These are phyloP conservation scores for Cryptosporidium baileyi DNA, from an alignment of 169 alveolate genomes.

Conservation along the genomic window DNA sequence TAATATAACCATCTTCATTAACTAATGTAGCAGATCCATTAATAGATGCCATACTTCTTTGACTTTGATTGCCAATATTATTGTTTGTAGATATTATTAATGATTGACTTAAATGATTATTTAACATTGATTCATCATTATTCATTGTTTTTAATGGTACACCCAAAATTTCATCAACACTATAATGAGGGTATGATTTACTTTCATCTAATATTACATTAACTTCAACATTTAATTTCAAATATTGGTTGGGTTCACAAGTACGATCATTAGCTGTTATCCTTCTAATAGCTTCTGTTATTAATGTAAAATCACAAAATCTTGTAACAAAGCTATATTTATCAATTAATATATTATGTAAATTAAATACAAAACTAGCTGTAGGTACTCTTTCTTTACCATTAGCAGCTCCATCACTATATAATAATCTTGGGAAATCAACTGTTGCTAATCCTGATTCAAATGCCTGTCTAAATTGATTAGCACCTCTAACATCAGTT, in stretches of 20 bases:
- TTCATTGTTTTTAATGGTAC: conserved; percentile 54
- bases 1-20: conserved; percentile 51
- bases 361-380: conserved; percentile 60
- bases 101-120: conserved; percentile 22
- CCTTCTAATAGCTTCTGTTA: conserved; percentile 63
- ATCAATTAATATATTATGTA: conserved; percentile 51
- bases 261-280: conserved; percentile 69
- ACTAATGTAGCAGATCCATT: conserved; percentile 16
- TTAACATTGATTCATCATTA: neutral
- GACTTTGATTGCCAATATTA: conserved; percentile 61
- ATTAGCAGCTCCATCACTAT: conserved; percentile 68
- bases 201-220: conserved; percentile 32
- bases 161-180: conserved; percentile 62
- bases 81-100: neutral
- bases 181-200: conserved; percentile 60
- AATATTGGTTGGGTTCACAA: conserved; percentile 65
- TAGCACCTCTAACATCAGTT: conserved; percentile 69
- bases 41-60: conserved; percentile 34
- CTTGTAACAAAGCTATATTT: conserved; percentile 62
- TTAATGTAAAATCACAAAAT: conserved; percentile 54
- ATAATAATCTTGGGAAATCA: conserved; percentile 58
- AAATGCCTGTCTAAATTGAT: conserved; percentile 70
- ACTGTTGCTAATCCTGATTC: conserved; percentile 69
- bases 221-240: conserved; percentile 56
- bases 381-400: conserved; percentile 70